Evolutionary conservation across 768 basidiomycete genomes (phyloP).

Genomic region (Podaxis sp.): DNA sequence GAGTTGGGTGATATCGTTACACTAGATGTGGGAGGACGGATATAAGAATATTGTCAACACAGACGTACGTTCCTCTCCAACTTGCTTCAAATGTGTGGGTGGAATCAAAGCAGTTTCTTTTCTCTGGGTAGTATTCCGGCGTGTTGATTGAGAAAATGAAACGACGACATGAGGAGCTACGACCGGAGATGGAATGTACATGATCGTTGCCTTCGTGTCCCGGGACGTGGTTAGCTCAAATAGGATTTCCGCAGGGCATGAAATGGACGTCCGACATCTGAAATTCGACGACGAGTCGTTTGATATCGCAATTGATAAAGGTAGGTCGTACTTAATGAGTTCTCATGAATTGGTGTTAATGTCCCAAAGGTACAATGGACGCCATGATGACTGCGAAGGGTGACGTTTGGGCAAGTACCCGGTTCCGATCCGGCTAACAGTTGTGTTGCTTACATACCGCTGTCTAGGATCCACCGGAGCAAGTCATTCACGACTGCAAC

Average conservation of each 20-base stretch:
- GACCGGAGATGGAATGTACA: slow-evolving; percentile 75
- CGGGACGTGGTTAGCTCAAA: not conserved
- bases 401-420: slow-evolving; percentile 67
- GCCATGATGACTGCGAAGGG: slow-evolving; percentile 85
- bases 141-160: slow-evolving; percentile 78
- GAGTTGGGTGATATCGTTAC: not conserved
- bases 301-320: slow-evolving; percentile 87
- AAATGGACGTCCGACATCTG: slow-evolving; percentile 80
- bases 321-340: slow-evolving; percentile 18
- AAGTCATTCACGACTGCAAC: slow-evolving; percentile 68
- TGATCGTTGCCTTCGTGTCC: not conserved
- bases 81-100: not conserved
- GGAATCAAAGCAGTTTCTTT: not conserved
- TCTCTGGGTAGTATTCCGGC: slow-evolving; percentile 59
- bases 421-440: not conserved
- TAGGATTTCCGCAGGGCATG: slow-evolving; percentile 54
- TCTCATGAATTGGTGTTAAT: not conserved
- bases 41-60: slow-evolving; percentile 79
- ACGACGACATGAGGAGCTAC: slow-evolving; percentile 41
- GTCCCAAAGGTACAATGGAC: slow-evolving; percentile 69
- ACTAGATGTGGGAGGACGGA: slow-evolving; percentile 85
- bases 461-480: slow-evolving; percentile 69
- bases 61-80: slow-evolving; percentile 50
- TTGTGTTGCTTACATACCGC: not conserved
- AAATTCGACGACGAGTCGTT: slow-evolving; percentile 60